Evolutionary conservation across 2,329 filamentous ascomycete genomes (phyloP).

Genomic region (Pestalotiopsis sp.): DNA sequence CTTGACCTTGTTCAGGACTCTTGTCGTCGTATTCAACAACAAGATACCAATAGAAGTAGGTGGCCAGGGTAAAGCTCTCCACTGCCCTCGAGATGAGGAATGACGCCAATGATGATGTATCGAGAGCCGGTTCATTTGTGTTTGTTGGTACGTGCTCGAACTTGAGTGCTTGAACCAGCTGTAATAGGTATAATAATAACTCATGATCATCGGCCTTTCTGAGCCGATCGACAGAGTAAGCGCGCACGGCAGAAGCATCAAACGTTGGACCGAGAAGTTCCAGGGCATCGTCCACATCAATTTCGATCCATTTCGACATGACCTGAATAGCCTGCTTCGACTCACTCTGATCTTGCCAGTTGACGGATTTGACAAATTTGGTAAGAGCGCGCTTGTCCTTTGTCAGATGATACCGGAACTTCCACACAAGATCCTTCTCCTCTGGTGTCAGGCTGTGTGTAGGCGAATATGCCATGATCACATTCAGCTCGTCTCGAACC

Average conservation of each 20-base stretch:
- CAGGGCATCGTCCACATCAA: constrained; percentile 94
- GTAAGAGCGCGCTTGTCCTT: constrained; percentile 90
- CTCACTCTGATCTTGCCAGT: constrained; percentile 87
- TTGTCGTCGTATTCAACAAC: constrained; percentile 96
- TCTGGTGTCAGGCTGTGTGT: constrained; percentile 86
- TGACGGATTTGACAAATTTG: constrained; percentile 97
- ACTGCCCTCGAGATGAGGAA: constrained; percentile 90
- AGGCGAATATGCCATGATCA: constrained; percentile 89
- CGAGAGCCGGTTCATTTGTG: constrained; percentile 64
- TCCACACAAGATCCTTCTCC: constrained; percentile 96
- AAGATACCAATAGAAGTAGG: constrained; percentile 97
- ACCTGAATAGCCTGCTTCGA: constrained; percentile 88
- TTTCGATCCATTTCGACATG: constrained; percentile 91
- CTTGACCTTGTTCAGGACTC: constrained; percentile 73
- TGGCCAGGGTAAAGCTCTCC: constrained; percentile 87
- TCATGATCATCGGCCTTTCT: constrained; percentile 93
- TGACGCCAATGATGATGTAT: constrained; percentile 77
- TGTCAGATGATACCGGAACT: constrained; percentile 92
- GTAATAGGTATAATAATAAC: constrained; percentile 85
- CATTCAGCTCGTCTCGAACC: constrained; percentile 89
- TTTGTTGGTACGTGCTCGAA: constrained; percentile 77
- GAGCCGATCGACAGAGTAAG: constrained; percentile 90
- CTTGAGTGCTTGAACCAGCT: constrained; percentile 94
- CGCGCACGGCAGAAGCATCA: constrained; percentile 83
- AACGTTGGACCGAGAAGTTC: constrained; percentile 93